Evolutionary conservation across 1,139 yeast species (phyloP).

Genomic region (Yamadazyma mexicana): DNA sequence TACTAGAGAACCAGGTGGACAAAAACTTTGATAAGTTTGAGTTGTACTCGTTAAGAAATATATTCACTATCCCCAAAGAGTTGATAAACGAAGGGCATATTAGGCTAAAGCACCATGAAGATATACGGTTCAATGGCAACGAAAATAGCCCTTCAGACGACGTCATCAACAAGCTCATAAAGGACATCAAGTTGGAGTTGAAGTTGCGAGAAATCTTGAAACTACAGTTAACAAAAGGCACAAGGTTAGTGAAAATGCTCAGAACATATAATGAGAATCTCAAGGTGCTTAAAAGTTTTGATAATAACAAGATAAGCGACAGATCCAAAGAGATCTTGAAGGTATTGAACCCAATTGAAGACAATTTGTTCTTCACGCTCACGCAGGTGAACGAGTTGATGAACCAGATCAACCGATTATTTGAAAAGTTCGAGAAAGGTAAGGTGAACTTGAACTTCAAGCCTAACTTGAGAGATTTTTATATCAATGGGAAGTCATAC

Average conservation of each 20-base stretch:
- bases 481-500: constrained; percentile 27
- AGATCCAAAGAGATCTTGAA: constrained; percentile 32
- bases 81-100: constrained; percentile 67
- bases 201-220: constrained; percentile 43
- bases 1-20: constrained; percentile 78
- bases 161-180: constrained; percentile 35
- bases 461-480: constrained; percentile 29
- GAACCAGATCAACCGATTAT: constrained; percentile 35
- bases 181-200: constrained; percentile 46
- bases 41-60: constrained; percentile 75
- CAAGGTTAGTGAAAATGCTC: constrained; percentile 33
- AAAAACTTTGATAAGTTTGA: constrained; percentile 85
- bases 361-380: constrained; percentile 49
- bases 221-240: constrained; percentile 40
- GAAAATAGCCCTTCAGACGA: constrained; percentile 25
- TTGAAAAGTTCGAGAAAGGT: constrained; percentile 27
- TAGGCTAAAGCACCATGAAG: constrained; percentile 67
- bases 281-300: constrained; percentile 24
- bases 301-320: constrained; percentile 19
- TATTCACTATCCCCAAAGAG: constrained; percentile 70
- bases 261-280: constrained; percentile 31
- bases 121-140: constrained; percentile 34
- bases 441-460: constrained; percentile 20
- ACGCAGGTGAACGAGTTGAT: constrained; percentile 42
- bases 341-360: constrained; percentile 52